Evolutionary conservation across 2,329 filamentous ascomycete genomes (phyloP), one percentile per base, ranked within the genome.

Genomic region (Bimuria novae-zelandiae): DNA sequence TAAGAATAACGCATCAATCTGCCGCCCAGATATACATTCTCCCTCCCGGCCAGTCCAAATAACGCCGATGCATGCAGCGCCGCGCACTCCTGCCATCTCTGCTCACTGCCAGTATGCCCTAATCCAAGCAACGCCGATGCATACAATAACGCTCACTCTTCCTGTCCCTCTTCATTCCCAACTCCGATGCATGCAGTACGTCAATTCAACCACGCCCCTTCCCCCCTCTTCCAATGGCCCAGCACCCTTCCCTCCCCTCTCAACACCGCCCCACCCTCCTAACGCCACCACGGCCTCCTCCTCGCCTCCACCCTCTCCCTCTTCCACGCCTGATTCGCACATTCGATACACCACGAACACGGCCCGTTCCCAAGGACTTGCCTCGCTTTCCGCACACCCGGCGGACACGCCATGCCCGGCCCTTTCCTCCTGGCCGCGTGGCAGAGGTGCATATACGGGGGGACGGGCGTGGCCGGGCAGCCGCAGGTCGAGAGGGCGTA

Each of bases 321-420:
- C 50, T 47, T 51, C 17, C 42, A 12, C 41, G 12, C 52, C 19
- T 60, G 59, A 47, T 45, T 59, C 41, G 40, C 46, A 17, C 49
- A 47, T 53, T 62, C 39, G 35, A 39, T 37, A 49, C 68, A 70
- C 63, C 64, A 64, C 17, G 25, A 23, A 54, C 67, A 71, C 19
- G 45, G 30, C 19, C 49, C 42, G 7, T 23, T 22, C 4, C n/a
- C 43, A 22, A 22, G 32, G 11, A 56, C 8, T n/a, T 42, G 53
- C 22, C 54, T 50, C 14, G 50, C 49, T 22, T 46, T 32, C 16
- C 66, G 57, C 10, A 36, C 19, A 2, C 66, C 62, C 2, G 48
- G 54, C 1, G 51, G 55, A 51, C 66, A 69, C 8, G 57, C 65
- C 29, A 47, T 29, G 1, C 49, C 8, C 21, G 44, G n/a, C 8